Conservation (phyloP, 2,329 filamentous ascomycete genomes). For the Epichloe gansuensis region DNA sequence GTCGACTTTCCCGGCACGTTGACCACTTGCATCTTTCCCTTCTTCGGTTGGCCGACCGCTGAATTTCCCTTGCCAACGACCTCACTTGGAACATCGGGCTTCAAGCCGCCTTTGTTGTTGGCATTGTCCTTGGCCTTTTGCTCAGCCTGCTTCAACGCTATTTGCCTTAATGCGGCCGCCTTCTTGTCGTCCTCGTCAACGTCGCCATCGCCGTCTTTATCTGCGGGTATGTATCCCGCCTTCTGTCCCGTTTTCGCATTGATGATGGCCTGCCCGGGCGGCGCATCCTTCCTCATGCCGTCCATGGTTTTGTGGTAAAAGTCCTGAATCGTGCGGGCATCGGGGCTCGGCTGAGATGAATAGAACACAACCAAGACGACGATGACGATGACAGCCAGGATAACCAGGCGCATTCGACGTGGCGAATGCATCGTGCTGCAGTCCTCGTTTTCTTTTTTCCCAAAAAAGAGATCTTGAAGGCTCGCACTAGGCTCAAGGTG, state of each 20-base stretch:
- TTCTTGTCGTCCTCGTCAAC: constrained; percentile 43
- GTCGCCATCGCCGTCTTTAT: constrained; percentile 41
- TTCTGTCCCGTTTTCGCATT: constrained; percentile 26
- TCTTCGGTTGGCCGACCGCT: constrained; percentile 35
- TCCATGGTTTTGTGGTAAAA: constrained; percentile 49
- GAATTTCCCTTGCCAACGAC: constrained; percentile 47
- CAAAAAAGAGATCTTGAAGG: no score
- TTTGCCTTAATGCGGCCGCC: constrained; percentile 38
- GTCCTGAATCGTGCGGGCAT: constrained; percentile 31
- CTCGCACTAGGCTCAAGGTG: neutral
- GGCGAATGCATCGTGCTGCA: constrained; percentile 48
- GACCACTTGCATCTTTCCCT: constrained; percentile 13
- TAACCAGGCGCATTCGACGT: constrained; percentile 55
- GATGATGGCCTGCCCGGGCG: constrained; percentile 25
- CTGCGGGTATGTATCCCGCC: constrained; percentile 27
- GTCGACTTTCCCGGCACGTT: constrained; percentile 1
- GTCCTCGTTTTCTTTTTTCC: neutral
- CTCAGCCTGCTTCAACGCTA: constrained; percentile 55
- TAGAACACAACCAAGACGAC: constrained; percentile 62
- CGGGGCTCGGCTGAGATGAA: constrained; percentile 42
- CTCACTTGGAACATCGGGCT: constrained; percentile 44
- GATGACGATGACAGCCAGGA: constrained; percentile 49
- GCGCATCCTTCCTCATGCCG: constrained; percentile 32
- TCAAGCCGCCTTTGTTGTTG: constrained; percentile 21
- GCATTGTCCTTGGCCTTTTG: constrained; percentile 56